Conservation (phyloP, 495 filamentous ascomycete species). For the Stereocaulon alpinum region DNA sequence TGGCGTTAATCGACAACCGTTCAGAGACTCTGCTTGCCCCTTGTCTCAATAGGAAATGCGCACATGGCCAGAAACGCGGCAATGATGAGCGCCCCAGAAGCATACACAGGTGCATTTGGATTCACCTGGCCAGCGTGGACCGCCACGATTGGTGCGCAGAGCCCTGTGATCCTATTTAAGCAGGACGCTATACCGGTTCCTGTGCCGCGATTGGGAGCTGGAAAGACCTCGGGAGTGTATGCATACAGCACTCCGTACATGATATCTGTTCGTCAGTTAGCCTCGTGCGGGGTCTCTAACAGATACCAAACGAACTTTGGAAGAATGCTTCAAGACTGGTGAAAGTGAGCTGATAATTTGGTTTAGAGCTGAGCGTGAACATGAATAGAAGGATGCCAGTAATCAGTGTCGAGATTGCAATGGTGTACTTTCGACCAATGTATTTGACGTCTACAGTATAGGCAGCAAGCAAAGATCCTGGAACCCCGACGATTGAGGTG, state of each 20-base stretch:
- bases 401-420: conserved; percentile 42
- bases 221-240: conserved; percentile 53
- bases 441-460: conserved; percentile 48
- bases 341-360: conserved; percentile 42
- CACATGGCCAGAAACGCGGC: conserved; percentile 43
- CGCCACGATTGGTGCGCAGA: conserved; percentile 49
- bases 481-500: conserved; percentile 46
- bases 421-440: conserved; percentile 50
- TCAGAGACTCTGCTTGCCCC: conserved; percentile 40
- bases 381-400: conserved; percentile 49
- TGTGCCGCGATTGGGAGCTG: conserved; percentile 47
- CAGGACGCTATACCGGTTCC: conserved; percentile 48
- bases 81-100: conserved; percentile 41
- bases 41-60: conserved; percentile 44
- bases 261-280: conserved; percentile 29
- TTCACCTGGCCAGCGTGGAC: conserved; percentile 36
- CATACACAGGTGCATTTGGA: conserved; percentile 43
- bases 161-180: conserved; percentile 47
- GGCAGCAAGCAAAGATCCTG: conserved; percentile 45
- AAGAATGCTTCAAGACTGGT: conserved; percentile 46
- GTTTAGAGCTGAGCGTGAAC: conserved; percentile 42
- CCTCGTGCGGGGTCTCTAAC: not conserved
- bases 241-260: conserved; percentile 55
- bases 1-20: not conserved
- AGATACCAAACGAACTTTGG: conserved; percentile 31